These are phyloP conservation scores for Aspergillus uvarum DNA, from an alignment of 2,329 filamentous ascomycete species.

Conservation along the genomic window DNA sequence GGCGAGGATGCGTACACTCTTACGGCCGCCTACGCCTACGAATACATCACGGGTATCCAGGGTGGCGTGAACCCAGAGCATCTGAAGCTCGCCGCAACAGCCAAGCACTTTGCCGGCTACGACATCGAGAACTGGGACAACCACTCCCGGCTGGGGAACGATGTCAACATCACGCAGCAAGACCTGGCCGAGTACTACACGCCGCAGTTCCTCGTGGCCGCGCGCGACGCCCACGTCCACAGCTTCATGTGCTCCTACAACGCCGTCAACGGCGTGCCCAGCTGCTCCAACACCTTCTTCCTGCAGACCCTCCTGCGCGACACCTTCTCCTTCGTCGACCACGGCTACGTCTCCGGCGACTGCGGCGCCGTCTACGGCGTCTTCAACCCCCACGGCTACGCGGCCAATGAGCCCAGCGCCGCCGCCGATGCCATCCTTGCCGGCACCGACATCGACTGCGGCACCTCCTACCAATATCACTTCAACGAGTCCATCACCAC, in stretches of 20 bases:
- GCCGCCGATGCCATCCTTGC: constrained; percentile 51
- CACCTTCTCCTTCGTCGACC: constrained; percentile 63
- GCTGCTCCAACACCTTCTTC: constrained; percentile 63
- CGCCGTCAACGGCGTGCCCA: constrained; percentile 64
- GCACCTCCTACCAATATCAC: constrained; percentile 49
- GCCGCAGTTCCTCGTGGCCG: constrained; percentile 64
- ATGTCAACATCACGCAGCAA: constrained; percentile 57
- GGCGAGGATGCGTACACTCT: constrained; percentile 56
- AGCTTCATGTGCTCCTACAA: constrained; percentile 67
- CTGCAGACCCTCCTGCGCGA: constrained; percentile 63
- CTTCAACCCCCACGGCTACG: constrained; percentile 54
- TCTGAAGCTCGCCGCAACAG: constrained; percentile 52
- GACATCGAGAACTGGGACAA: constrained; percentile 54
- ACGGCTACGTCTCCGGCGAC: constrained; percentile 64
- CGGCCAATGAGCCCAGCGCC: constrained; percentile 45
- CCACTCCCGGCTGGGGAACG: constrained; percentile 51
- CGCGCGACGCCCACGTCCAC: constrained; percentile 55
- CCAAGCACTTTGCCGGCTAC: constrained; percentile 61
- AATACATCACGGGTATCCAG: constrained; percentile 57
- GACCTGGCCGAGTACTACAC: constrained; percentile 69
- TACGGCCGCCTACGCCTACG: constrained; percentile 50
- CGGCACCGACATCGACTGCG: constrained; percentile 57
- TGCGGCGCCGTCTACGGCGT: constrained; percentile 64
- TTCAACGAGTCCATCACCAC: constrained; percentile 46
- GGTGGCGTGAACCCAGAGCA: constrained; percentile 42